Conservation (phyloP, 2,329 filamentous ascomycete species). For the Claviceps paspali region DNA sequence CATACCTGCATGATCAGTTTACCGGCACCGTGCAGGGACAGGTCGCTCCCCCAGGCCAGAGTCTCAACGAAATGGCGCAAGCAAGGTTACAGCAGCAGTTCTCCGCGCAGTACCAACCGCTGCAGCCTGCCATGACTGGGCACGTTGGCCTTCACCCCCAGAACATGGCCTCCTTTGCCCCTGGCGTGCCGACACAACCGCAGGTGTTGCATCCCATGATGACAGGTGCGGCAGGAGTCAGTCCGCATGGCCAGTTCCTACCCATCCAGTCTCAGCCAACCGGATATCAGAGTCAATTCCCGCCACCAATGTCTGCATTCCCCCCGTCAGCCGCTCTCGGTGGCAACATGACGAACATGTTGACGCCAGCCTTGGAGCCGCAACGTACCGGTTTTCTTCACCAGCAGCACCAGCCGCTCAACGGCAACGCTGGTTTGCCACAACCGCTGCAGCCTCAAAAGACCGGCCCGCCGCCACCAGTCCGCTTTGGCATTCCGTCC, state of each 20-base stretch:
- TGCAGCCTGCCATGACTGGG: constrained; percentile 24
- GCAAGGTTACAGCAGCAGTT: constrained; percentile 49
- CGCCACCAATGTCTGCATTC: constrained; percentile 24
- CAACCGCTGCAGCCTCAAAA: constrained; percentile 32
- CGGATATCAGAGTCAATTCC: constrained; percentile 35
- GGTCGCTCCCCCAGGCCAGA: constrained; percentile 60
- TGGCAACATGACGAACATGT: constrained; percentile 38
- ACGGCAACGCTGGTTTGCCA: constrained; percentile 35
- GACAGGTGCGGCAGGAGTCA: constrained; percentile 27
- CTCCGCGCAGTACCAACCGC: constrained; percentile 29
- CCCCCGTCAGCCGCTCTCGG: constrained; percentile 24
- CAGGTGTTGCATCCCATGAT: constrained; percentile 34
- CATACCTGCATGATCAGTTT: constrained; percentile 69
- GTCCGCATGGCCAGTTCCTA: constrained; percentile 26
- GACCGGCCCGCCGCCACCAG: constrained; percentile 60
- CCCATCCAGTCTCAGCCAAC: constrained; percentile 48
- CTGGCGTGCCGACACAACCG: constrained; percentile 13
- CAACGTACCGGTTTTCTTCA: constrained; percentile 38
- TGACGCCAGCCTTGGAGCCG: constrained; percentile 45
- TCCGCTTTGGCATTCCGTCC: constrained; percentile 69
- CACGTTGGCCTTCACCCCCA: constrained; percentile 20
- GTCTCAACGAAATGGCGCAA: constrained; percentile 56
- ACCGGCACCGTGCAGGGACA: constrained; percentile 53
- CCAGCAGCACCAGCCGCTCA: constrained; percentile 33
- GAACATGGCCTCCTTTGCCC: constrained; percentile 23